Evolutionary conservation across 1,284 basidiomycete species (phyloP).

Genomic region (Austropuccinia psidii): DNA sequence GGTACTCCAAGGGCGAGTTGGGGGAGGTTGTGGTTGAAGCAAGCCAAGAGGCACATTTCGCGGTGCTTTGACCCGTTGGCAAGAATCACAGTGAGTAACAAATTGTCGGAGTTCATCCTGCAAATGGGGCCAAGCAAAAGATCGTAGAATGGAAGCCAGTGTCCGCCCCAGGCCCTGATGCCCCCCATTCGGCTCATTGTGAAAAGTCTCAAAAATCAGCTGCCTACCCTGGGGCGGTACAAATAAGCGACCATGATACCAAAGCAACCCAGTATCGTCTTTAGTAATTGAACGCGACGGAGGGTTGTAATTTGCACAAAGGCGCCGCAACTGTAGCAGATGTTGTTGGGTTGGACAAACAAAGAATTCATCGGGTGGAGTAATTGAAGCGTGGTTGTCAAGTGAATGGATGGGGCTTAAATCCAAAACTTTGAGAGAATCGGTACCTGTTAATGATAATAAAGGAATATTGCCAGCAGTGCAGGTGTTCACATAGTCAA

Average conservation of each 20-base stretch:
- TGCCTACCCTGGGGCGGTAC: background rate
- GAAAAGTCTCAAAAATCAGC: background rate
- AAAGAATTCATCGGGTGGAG: no score
- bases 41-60: slow-evolving; percentile 47
- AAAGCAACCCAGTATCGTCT: background rate
- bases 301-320: no score
- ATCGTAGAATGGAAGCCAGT: background rate
- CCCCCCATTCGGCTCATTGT: background rate
- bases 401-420: no score
- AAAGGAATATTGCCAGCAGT: background rate
- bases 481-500: slow-evolving; percentile 13
- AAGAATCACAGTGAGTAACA: slow-evolving; percentile 45
- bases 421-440: no score
- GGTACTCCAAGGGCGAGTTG: background rate
- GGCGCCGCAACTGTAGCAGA: no score
- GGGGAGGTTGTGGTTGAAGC: background rate
- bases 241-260: background rate
- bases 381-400: no score
- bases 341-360: no score
- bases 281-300: no score
- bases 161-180: background rate
- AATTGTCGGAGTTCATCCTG: background rate
- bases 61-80: slow-evolving; percentile 46
- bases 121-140: background rate
- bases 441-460: no score